Conservation (phyloP, 495 filamentous ascomycete species). For the Aspergillus baeticus region DNA sequence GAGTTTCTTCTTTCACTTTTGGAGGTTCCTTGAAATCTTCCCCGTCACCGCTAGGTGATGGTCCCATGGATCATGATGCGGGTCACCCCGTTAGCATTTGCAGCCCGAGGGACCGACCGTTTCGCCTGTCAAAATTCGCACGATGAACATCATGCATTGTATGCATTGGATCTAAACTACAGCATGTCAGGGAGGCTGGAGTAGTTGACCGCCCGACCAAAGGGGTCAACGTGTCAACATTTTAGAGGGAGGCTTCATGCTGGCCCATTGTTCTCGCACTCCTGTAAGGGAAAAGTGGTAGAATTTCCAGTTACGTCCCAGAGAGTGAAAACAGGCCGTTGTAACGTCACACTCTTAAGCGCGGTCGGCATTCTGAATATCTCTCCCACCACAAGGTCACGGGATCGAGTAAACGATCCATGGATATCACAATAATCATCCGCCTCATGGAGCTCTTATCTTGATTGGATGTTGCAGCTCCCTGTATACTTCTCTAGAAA, state of each 20-base stretch:
- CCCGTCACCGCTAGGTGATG: conserved; percentile 32
- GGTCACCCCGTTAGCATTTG: conserved; percentile 9
- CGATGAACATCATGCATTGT: conserved; percentile 9
- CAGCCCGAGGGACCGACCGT: neutral
- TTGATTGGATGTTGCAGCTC: too few relatives aligned
- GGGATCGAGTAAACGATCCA: too few relatives aligned
- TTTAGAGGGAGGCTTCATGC: conserved; percentile 13
- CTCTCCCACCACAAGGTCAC: neutral
- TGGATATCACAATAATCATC: too few relatives aligned
- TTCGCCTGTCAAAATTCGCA: conserved; percentile 1
- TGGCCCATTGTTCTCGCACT: conserved; percentile 7
- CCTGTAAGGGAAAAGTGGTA: neutral
- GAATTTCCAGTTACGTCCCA: neutral
- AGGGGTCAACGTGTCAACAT: conserved; percentile 13
- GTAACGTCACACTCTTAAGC: neutral
- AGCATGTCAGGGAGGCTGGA: neutral
- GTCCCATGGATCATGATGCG: conserved; percentile 6
- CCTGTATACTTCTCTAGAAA: too few relatives aligned
- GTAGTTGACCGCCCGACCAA: neutral
- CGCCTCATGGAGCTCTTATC: too few relatives aligned
- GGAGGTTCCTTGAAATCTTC: neutral
- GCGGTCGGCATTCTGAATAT: neutral
- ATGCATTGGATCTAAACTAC: neutral
- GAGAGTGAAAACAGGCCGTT: neutral
- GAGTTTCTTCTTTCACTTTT: too few relatives aligned